Evolutionary conservation across 148 eudicot genomes (phyloP), one percentile per base, ranked within the genome.

Genomic region (Arctostaphylos glauca): DNA sequence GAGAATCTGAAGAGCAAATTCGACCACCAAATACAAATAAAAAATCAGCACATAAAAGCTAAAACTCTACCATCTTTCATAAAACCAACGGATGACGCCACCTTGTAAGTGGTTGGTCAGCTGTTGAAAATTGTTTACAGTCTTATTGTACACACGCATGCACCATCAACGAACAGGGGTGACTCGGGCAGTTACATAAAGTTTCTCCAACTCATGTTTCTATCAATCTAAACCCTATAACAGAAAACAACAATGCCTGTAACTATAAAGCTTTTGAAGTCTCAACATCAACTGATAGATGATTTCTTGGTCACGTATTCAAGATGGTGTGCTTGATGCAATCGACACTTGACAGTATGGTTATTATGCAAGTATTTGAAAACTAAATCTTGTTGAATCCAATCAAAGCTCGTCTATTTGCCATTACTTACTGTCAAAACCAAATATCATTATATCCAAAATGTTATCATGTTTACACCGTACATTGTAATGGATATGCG

Each of bases 1-100:
- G 0, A 96, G 86, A 87, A 96, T 92, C 99, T 96, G 89, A 77
- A 78, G 16, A 82, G 67, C 23, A 23, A 71, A 84, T 74, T 38
- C 62, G 84, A 71, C 52, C 60, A 47, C 23, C 49, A 73, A 59
- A 78, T 4, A 59, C 6, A 0, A 16, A 7, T 41, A 15, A 56
- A 18, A 1, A 54, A 75, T 52, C 3, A 75, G 18, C 47, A 74
- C 58, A 54, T 3, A 15, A 38, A 38, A n/a, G 55, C 46, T 47
- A 46, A 44, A 15, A 2, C 8, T 2, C 25, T 77, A 2, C n/a
- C 47, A 77, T 38, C 44, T 4, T 21, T 50, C 15, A 31, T 3
- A 3, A 9, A 5, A 5, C 1, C 2, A 18, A 66, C 3, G 16
- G 18, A 12, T 16, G 15, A 25, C 16, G 25, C 71, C 43, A 66